Conservation (phyloP, 441 rosid genomes). For the Mallotus japonicus region DNA sequence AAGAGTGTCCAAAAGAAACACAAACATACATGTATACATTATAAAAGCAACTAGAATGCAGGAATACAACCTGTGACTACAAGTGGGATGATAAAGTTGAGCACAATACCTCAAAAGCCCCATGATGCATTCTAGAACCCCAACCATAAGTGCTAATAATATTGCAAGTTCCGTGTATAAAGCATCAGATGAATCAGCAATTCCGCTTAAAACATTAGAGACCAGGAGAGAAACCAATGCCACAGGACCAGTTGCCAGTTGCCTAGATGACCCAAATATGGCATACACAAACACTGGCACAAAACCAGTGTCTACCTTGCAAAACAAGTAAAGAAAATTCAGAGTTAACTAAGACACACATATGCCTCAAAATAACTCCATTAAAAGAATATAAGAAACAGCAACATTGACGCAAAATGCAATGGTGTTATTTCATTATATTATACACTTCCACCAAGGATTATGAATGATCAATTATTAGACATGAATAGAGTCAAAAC, state of each 20-base stretch:
- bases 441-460: no score
- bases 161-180: constrained; percentile 89
- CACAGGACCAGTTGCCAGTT: constrained; percentile 95
- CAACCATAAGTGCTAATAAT: constrained; percentile 84
- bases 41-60: neutral
- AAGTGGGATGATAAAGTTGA: constrained; percentile 11
- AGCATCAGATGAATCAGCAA: constrained; percentile 63
- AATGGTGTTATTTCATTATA: no score
- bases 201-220: constrained; percentile 70
- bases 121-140: constrained; percentile 81
- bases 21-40: neutral
- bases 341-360: constrained; percentile 12
- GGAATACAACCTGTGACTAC: neutral
- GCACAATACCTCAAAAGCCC: constrained; percentile 68
- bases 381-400: neutral
- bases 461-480: no score
- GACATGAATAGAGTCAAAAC: no score
- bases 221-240: constrained; percentile 95
- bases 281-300: constrained; percentile 85
- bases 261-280: constrained; percentile 87
- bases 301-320: constrained; percentile 73
- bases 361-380: neutral
- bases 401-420: no score
- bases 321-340: constrained; percentile 26
- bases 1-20: neutral